Conservation (phyloP, 306 rosid species). For the Cucurbita argyrosperma region DNA sequence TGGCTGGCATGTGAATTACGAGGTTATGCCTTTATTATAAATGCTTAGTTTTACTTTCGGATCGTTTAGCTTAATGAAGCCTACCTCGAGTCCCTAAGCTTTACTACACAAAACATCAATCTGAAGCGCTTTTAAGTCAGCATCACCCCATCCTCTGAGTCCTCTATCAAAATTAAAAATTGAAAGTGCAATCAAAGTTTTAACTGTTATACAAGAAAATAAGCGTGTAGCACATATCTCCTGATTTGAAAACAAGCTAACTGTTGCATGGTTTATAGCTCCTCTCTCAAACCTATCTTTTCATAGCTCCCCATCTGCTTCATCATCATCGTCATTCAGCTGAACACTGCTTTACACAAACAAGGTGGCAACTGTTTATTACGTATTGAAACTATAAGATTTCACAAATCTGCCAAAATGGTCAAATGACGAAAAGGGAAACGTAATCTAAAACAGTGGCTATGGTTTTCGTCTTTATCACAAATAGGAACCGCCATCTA, state of each 20-base stretch:
- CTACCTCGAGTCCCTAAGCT: not conserved
- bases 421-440: not conserved
- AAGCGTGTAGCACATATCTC: not conserved
- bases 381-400: not conserved
- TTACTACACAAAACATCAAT: not conserved
- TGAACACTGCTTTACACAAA: not conserved
- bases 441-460: not conserved
- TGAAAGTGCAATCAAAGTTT: not conserved
- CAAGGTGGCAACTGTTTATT: not conserved
- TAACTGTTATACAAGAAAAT: not conserved
- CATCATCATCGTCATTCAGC: not conserved
- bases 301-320: constrained; percentile 5
- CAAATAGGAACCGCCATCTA: not conserved
- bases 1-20: not conserved
- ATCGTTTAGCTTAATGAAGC: not conserved
- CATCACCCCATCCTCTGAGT: not conserved
- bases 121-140: not conserved
- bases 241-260: not conserved
- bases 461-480: not conserved
- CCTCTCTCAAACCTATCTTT: not conserved
- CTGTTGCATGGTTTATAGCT: not conserved
- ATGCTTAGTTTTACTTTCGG: not conserved
- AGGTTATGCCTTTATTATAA: not conserved
- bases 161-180: not conserved
- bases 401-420: not conserved